A percentile compares a stretch with the other conserved stretches of the same genome.
Evolutionary conservation across 73 alveolate species (phyloP).

Genomic region (Stentor roeselii): DNA sequence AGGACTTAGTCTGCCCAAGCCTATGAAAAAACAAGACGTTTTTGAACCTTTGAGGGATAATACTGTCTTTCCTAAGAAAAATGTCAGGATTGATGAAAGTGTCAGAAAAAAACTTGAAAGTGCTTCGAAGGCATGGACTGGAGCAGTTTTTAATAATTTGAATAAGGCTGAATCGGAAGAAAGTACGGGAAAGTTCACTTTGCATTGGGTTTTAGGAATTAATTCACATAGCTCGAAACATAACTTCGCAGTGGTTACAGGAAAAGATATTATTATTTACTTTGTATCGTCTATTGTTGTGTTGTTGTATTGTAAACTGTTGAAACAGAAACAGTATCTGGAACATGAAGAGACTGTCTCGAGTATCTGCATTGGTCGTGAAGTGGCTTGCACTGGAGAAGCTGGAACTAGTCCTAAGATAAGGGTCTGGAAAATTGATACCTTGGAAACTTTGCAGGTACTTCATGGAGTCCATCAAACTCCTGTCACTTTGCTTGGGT

Average conservation of each 20-base stretch:
- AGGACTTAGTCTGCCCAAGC: slow-evolving; percentile 61
- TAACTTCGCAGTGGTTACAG: slow-evolving; percentile 32
- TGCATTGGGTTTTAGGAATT: slow-evolving; percentile 97
- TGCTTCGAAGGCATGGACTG: slow-evolving; percentile 46
- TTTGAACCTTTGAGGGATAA: slow-evolving; percentile 43
- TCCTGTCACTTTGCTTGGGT: slow-evolving; percentile 70
- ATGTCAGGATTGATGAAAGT: not conserved
- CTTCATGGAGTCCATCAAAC: slow-evolving; percentile 85
- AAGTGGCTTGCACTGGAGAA: slow-evolving; percentile 72
- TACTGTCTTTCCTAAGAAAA: not conserved
- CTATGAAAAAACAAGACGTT: slow-evolving; percentile 51
- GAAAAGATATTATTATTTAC: slow-evolving; percentile 74
- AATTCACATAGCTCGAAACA: slow-evolving; percentile 68
- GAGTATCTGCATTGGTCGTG: slow-evolving; percentile 73
- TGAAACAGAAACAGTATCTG: slow-evolving; percentile 78
- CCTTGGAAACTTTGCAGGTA: slow-evolving; percentile 75
- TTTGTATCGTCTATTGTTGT: slow-evolving; percentile 86
- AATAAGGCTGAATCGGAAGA: slow-evolving; percentile 39
- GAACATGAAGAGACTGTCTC: slow-evolving; percentile 90
- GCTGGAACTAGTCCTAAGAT: slow-evolving; percentile 85
- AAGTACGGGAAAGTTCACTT: slow-evolving; percentile 41
- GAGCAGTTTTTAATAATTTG: slow-evolving; percentile 44
- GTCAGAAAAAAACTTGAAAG: slow-evolving; percentile 45
- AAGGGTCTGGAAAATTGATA: slow-evolving; percentile 89
- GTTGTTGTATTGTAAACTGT: slow-evolving; percentile 70